Evolutionary conservation across 202 grass and related monocot species (phyloP).

Genomic region (Brachypodium distachyon): DNA sequence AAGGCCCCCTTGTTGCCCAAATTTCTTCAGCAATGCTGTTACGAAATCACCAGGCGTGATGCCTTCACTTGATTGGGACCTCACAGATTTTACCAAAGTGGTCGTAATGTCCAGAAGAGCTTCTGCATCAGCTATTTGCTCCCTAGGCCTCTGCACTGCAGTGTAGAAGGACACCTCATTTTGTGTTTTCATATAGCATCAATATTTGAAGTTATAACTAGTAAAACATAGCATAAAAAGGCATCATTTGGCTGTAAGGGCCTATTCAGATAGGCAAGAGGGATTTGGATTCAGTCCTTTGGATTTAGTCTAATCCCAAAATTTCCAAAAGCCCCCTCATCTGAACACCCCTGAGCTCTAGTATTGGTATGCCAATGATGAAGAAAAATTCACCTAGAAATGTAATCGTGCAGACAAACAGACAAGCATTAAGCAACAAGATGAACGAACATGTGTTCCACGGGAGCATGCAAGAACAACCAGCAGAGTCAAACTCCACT

Average conservation of each 20-base stretch:
- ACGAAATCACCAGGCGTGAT: constrained; percentile 85
- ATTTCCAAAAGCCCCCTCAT: background rate
- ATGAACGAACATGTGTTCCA: background rate
- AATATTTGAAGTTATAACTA: background rate
- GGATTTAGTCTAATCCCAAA: background rate
- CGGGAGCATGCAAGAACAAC: background rate
- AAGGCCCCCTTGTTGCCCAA: constrained; percentile 38
- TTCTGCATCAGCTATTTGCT: constrained; percentile 95
- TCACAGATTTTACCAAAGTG: constrained; percentile 70
- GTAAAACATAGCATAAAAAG: background rate
- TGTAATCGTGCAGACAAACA: constrained; percentile 5
- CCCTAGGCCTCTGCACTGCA: constrained; percentile 88
- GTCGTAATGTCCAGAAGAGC: constrained; percentile 75
- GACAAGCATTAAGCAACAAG: background rate
- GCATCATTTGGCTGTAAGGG: background rate
- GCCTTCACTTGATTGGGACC: constrained; percentile 81
- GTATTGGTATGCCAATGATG: constrained; percentile 1
- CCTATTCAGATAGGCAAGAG: background rate
- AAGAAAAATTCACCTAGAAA: background rate
- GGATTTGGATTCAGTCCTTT: background rate
- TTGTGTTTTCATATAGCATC: background rate
- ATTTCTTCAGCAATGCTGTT: constrained; percentile 63
- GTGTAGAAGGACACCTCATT: background rate
- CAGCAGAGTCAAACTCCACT: no score
- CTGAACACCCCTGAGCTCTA: background rate